Evolutionary conservation across 768 basidiomycete species (phyloP).

Genomic region (Leccinum aurantiacum): DNA sequence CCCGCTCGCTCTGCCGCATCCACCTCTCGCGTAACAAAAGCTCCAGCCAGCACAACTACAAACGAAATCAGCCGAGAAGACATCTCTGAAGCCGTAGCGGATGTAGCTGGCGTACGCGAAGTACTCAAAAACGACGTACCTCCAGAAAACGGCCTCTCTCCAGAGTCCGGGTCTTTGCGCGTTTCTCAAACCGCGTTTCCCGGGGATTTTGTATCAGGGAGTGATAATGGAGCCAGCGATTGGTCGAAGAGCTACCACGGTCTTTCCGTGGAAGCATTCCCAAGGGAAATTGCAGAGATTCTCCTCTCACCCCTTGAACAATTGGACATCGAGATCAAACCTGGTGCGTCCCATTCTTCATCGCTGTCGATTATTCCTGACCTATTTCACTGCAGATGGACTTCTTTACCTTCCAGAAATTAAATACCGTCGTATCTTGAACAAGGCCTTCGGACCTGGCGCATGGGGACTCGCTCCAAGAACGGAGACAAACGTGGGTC

Average conservation of each 20-base stretch:
- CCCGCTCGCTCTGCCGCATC: conserved; percentile 24
- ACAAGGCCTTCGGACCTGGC: conserved; percentile 93
- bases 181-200: conserved; percentile 26
- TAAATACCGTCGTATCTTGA: conserved; percentile 89
- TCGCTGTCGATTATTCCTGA: neutral
- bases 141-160: conserved; percentile 13
- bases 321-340: conserved; percentile 88
- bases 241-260: conserved; percentile 91
- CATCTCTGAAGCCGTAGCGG: conserved; percentile 22
- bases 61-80: conserved; percentile 22
- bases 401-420: conserved; percentile 95
- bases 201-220: conserved; percentile 27
- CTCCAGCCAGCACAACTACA: conserved; percentile 33
- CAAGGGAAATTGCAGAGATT: conserved; percentile 68
- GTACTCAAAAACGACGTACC: conserved; percentile 16
- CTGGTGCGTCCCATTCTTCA: conserved; percentile 51
- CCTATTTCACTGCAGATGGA: conserved; percentile 58
- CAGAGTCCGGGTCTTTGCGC: conserved; percentile 11
- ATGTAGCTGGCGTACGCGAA: conserved; percentile 18
- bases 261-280: conserved; percentile 73
- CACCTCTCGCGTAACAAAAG: conserved; percentile 26
- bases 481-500: conserved; percentile 86
- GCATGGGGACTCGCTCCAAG: conserved; percentile 97
- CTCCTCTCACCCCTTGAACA: conserved; percentile 75
- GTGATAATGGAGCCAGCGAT: conserved; percentile 47